Percentiles rank a stretch among this genome's conserved stretches.
These are phyloP conservation scores for Panaeolus papilionaceus DNA, from an alignment of 768 basidiomycete species.

Conservation along the genomic window DNA sequence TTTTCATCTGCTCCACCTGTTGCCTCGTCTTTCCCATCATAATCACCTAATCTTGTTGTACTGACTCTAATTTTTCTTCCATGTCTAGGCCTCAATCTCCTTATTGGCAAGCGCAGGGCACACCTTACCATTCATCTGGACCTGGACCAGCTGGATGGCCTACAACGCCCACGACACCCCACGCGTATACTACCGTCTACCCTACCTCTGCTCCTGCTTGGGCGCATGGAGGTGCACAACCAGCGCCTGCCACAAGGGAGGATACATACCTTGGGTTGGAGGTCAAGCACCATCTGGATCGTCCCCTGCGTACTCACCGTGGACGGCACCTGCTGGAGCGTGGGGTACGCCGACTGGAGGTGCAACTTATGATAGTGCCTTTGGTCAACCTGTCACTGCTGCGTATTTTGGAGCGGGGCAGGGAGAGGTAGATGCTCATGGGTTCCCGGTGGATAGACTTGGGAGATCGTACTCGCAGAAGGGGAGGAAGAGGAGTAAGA, in stretches of 20 bases:
- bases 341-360: constrained; percentile 26
- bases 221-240: constrained; percentile 15
- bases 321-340: constrained; percentile 25
- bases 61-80: background rate
- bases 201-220: constrained; percentile 18
- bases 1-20: constrained; percentile 3
- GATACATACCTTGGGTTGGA: constrained; percentile 25
- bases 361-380: background rate
- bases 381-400: constrained; percentile 31
- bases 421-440: constrained; percentile 20
- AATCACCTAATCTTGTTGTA: background rate
- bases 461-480: background rate
- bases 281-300: constrained; percentile 26
- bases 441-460: background rate
- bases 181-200: constrained; percentile 18
- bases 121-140: background rate
- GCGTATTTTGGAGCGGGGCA: constrained; percentile 25
- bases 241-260: background rate
- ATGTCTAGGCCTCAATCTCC: background rate
- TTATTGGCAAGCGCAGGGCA: constrained; percentile 8
- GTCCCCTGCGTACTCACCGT: constrained; percentile 28
- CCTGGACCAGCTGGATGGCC: constrained; percentile 18
- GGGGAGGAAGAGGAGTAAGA: constrained; percentile 25
- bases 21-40: background rate
- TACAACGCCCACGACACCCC: constrained; percentile 16